Evolutionary conservation across 352 stramenopile genomes (phyloP).

Genomic region (Phytophthora tubulina): DNA sequence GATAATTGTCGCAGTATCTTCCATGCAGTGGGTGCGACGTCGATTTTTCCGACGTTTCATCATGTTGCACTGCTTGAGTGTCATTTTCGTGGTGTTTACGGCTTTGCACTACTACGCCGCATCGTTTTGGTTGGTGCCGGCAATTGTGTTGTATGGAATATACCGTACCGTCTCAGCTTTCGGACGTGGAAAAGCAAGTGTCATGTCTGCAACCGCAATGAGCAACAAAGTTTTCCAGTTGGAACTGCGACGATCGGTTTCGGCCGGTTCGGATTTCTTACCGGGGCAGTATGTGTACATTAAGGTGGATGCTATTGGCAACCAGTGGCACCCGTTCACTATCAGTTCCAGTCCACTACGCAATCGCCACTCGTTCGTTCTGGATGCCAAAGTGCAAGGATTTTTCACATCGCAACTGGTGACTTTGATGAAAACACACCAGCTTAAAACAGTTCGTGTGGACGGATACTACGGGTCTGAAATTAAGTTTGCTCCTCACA

Average conservation of each 20-base stretch:
- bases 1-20: constrained; percentile 51
- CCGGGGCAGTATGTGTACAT: constrained; percentile 82
- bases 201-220: constrained; percentile 51
- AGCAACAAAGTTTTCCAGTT: constrained; percentile 66
- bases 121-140: constrained; percentile 65
- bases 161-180: constrained; percentile 68
- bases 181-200: constrained; percentile 48
- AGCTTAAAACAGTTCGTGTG: constrained; percentile 56
- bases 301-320: constrained; percentile 61
- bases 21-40: constrained; percentile 63
- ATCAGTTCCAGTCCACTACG: constrained; percentile 73
- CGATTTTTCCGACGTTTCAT: constrained; percentile 66
- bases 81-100: constrained; percentile 55
- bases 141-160: constrained; percentile 65
- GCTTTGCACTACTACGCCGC: constrained; percentile 78
- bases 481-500: constrained; percentile 58
- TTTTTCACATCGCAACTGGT: constrained; percentile 64
- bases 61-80: constrained; percentile 61
- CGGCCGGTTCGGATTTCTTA: constrained; percentile 41
- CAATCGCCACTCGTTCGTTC: constrained; percentile 50
- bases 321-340: constrained; percentile 80
- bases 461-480: constrained; percentile 79
- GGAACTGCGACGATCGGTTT: constrained; percentile 54
- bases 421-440: constrained; percentile 52
- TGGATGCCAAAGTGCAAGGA: constrained; percentile 75